These are phyloP conservation scores for Sporobolomyces pararoseus DNA, from an alignment of 768 basidiomycete species.

Conservation along the genomic window DNA sequence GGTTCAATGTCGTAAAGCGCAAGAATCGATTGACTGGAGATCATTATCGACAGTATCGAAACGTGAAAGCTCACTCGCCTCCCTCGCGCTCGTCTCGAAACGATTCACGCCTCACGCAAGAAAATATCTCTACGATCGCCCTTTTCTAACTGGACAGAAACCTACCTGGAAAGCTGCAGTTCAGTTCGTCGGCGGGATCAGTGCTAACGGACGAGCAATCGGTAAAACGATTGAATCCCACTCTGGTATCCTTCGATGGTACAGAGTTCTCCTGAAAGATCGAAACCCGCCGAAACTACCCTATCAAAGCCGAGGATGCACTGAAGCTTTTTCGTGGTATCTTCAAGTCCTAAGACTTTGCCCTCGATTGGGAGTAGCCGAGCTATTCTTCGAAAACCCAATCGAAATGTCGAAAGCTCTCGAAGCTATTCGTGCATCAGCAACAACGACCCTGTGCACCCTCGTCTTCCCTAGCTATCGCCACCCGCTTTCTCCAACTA, in stretches of 20 bases:
- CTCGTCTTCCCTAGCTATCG: no score
- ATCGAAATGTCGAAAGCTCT: no score
- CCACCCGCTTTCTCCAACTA: no score
- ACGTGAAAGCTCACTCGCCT: neutral
- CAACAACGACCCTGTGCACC: no score
- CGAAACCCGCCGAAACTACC: neutral
- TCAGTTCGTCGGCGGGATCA: neutral
- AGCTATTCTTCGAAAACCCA: neutral
- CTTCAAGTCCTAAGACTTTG: neutral
- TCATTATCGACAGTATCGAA: neutral
- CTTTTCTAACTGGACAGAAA: neutral
- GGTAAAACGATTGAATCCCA: neutral
- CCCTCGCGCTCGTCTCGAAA: neutral
- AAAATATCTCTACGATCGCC: conserved; percentile 1
- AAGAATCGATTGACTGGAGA: neutral
- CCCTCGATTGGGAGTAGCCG: neutral
- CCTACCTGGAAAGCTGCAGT: neutral
- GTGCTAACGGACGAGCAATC: neutral
- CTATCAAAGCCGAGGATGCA: neutral
- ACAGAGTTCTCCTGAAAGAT: neutral
- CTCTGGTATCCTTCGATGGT: neutral
- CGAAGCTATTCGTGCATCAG: no score
- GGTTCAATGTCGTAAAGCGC: neutral
- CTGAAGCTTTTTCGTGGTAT: neutral
- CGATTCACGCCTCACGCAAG: neutral